phyloP scores from a whole-genome alignment of 2,329 filamentous ascomycete genomes.

The Cladosporium sp. region DNA sequence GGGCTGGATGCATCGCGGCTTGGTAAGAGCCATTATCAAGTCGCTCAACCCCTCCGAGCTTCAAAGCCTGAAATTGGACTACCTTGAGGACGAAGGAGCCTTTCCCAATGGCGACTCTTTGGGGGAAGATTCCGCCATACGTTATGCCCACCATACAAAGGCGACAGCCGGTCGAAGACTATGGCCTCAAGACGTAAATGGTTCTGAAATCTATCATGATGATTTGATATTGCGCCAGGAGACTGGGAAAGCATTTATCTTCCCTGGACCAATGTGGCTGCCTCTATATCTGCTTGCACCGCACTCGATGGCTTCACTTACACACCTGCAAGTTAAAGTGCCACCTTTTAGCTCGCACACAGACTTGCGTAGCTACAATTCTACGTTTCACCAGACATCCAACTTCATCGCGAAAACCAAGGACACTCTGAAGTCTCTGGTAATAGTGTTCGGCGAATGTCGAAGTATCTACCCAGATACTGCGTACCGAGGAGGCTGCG shows the following conservation, averaged over 20 bases:
- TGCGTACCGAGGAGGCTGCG: not conserved
- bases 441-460: conserved; percentile 88
- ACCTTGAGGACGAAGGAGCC: conserved; percentile 11
- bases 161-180: not conserved
- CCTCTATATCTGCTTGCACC: conserved; percentile 12
- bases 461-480: not conserved
- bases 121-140: not conserved
- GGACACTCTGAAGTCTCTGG: conserved; percentile 69
- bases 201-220: conserved; percentile 5
- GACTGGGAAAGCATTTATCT: conserved; percentile 7
- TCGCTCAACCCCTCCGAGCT: conserved; percentile 10
- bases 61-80: conserved; percentile 13
- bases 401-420: not conserved
- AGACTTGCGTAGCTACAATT: conserved; percentile 13
- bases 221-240: conserved; percentile 13
- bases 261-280: conserved; percentile 15
- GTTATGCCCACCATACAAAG: not conserved
- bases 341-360: not conserved
- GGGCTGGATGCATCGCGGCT: conserved; percentile 14
- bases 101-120: conserved; percentile 6
- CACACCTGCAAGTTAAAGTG: conserved; percentile 10
- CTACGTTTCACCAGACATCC: conserved; percentile 5
- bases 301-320: conserved; percentile 8
- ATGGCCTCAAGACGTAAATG: not conserved
- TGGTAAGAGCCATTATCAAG: conserved; percentile 12